Conservation (phyloP, 495 filamentous ascomycete species). For the Penicillium psychrofluorescens region DNA sequence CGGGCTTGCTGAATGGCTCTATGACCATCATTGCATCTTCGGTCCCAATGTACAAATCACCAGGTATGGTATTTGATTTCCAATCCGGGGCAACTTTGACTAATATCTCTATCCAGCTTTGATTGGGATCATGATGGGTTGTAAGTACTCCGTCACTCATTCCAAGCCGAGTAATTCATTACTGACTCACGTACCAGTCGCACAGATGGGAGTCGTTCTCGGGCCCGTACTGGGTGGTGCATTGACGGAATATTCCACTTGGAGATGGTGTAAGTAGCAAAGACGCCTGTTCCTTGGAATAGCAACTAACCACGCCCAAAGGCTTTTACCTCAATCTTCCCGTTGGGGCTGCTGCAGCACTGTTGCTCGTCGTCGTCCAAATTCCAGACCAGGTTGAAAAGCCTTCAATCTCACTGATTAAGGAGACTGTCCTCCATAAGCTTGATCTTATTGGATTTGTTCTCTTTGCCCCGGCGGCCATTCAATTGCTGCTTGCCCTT, state of each 20-base stretch:
- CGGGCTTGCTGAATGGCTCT: conserved; percentile 43
- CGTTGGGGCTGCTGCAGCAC: conserved; percentile 42
- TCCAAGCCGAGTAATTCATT: neutral
- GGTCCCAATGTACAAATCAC: conserved; percentile 38
- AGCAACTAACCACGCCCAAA: conserved; percentile 8
- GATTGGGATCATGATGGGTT: conserved; percentile 27
- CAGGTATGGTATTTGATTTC: conserved; percentile 13
- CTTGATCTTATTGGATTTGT: conserved; percentile 40
- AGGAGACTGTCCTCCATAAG: conserved; percentile 15
- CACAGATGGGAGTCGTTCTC: conserved; percentile 27
- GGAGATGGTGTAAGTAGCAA: conserved; percentile 45
- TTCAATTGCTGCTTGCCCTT: conserved; percentile 45
- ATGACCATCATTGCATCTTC: conserved; percentile 43
- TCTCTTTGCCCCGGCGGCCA: conserved; percentile 34
- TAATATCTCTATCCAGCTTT: conserved; percentile 15
- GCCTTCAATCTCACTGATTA: conserved; percentile 24
- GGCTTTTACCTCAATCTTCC: conserved; percentile 63
- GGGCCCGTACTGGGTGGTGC: conserved; percentile 54
- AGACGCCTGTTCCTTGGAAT: too few species aligned
- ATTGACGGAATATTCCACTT: conserved; percentile 46
- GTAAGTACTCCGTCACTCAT: conserved; percentile 13
- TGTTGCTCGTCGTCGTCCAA: conserved; percentile 38
- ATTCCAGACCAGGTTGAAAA: conserved; percentile 40
- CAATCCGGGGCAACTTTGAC: neutral
- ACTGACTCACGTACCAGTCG: conserved; percentile 10